Conservation (phyloP, 78 protist genomes). For the Guillardia theta region DNA sequence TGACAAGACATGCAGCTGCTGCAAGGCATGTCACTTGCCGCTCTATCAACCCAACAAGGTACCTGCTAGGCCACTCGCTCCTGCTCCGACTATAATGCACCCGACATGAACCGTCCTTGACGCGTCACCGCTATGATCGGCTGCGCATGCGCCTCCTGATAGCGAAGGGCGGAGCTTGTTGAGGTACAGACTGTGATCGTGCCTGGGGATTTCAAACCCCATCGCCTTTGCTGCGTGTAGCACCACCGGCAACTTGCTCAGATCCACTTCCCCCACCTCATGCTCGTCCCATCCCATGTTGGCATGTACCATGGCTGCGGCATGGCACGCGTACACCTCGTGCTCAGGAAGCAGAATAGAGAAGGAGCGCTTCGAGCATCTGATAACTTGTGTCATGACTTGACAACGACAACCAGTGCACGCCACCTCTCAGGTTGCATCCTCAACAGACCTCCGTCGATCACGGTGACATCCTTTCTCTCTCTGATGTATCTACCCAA, state of each 20-base stretch:
- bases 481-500: too few relatives aligned
- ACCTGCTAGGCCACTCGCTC: background rate
- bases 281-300: background rate
- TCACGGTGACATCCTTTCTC: background rate
- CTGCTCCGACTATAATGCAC: background rate
- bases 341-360: background rate
- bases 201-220: background rate
- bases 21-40: too few relatives aligned
- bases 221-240: background rate
- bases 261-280: background rate
- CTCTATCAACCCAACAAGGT: too few relatives aligned
- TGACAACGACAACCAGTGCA: too few relatives aligned
- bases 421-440: too few relatives aligned
- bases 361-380: background rate
- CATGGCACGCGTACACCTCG: background rate
- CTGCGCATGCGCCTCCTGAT: too few relatives aligned
- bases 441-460: constrained; percentile 2
- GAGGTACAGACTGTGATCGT: too few relatives aligned
- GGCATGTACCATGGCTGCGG: background rate
- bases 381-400: too few relatives aligned
- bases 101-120: background rate
- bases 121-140: too few relatives aligned
- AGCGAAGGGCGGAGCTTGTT: too few relatives aligned
- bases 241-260: background rate
- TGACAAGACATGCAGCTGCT: background rate